Conservation (phyloP, 306 rosid species). For the Fagus sylvatica region DNA sequence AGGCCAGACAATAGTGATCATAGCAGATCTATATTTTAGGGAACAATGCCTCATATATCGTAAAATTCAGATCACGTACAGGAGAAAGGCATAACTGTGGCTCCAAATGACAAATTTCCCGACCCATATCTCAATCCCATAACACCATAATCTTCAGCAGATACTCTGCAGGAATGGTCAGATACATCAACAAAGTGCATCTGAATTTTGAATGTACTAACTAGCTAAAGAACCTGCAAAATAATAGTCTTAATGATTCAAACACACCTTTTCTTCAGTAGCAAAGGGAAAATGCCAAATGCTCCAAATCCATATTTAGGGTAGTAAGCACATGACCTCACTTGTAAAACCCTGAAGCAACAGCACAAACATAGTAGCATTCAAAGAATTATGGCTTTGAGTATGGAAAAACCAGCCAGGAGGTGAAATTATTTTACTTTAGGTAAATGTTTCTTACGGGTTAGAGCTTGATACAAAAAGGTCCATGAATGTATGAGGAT, state of each 20-base stretch:
- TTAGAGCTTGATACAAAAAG: slow-evolving; percentile 72
- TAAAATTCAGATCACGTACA: slow-evolving; percentile 46
- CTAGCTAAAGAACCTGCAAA: slow-evolving; percentile 25
- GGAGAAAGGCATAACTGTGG: slow-evolving; percentile 65
- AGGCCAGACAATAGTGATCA: background rate
- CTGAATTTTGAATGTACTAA: slow-evolving; percentile 26
- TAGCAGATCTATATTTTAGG: background rate
- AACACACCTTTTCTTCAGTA: slow-evolving; percentile 68
- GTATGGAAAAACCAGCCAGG: slow-evolving; percentile 9
- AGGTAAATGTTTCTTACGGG: slow-evolving; percentile 63
- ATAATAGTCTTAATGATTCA: slow-evolving; percentile 24
- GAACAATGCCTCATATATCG: background rate
- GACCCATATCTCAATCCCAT: slow-evolving; percentile 95
- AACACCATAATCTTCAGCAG: slow-evolving; percentile 67
- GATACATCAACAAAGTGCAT: slow-evolving; percentile 32
- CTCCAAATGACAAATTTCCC: slow-evolving; percentile 69
- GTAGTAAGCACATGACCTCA: slow-evolving; percentile 74
- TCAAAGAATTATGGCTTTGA: slow-evolving; percentile 13
- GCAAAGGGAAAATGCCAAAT: slow-evolving; percentile 78
- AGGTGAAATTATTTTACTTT: slow-evolving; percentile 14
- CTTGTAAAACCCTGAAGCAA: slow-evolving; percentile 70
- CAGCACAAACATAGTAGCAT: slow-evolving; percentile 6
- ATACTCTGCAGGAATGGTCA: slow-evolving; percentile 50
- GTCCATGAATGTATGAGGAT: slow-evolving; percentile 89
- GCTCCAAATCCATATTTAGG: slow-evolving; percentile 90